Evolutionary conservation across 345 rosid species (phyloP).

Genomic region (Moricandia moricandioides): DNA sequence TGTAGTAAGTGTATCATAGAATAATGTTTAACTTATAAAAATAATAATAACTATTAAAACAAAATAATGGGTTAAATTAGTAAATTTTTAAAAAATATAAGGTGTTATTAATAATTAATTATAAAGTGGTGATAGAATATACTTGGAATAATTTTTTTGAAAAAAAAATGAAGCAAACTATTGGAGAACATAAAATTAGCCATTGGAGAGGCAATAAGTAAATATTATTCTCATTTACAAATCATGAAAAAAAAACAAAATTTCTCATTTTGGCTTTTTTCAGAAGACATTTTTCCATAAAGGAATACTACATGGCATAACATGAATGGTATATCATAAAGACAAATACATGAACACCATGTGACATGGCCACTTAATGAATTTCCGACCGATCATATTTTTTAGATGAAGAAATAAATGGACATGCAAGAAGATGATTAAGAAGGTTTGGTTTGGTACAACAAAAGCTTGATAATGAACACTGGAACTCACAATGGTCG

Average conservation of each 20-base stretch:
- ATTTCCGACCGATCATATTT: not conserved
- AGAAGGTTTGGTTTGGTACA: slow-evolving; percentile 21
- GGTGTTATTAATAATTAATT: too few species aligned
- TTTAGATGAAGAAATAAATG: slow-evolving; percentile 7
- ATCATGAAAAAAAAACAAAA: not conserved
- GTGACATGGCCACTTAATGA: not conserved
- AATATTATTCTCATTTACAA: not conserved
- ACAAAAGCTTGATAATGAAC: slow-evolving; percentile 10
- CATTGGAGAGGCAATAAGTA: too few species aligned
- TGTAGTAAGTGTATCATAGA: too few species aligned
- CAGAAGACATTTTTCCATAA: not conserved
- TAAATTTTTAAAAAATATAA: too few species aligned
- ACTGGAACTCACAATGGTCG: slow-evolving; percentile 18
- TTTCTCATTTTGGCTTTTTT: not conserved
- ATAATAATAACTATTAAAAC: too few species aligned
- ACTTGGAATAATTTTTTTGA: too few species aligned
- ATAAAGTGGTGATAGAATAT: too few species aligned
- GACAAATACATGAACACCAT: too few species aligned
- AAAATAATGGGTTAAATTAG: too few species aligned
- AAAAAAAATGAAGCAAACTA: too few species aligned
- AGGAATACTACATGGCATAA: not conserved
- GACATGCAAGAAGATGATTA: slow-evolving; percentile 18
- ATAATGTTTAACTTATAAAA: too few species aligned
- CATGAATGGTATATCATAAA: not conserved
- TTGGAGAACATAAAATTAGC: too few species aligned